Percentiles rank a stretch among this genome's conserved stretches.
Evolutionary conservation across 352 stramenopile genomes (phyloP).

Genomic region (Thalassiosira pacifica): DNA sequence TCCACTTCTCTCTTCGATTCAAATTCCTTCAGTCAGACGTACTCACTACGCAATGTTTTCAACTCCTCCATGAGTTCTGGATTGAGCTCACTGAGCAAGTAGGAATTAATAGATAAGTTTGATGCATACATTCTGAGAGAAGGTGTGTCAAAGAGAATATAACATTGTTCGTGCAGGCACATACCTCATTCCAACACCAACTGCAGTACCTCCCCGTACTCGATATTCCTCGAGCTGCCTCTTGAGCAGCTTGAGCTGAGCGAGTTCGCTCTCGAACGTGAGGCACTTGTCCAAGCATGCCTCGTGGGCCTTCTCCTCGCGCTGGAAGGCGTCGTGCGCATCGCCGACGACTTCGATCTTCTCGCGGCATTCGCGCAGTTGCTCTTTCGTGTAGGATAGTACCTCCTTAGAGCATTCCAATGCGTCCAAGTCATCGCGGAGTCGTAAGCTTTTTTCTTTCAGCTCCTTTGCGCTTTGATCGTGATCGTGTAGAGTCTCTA

Average conservation of each 20-base stretch:
- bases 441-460: conserved; percentile 64
- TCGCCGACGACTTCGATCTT: conserved; percentile 75
- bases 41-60: conserved; percentile 80
- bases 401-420: conserved; percentile 71
- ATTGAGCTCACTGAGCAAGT: conserved; percentile 77
- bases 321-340: conserved; percentile 73
- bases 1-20: conserved; percentile 79
- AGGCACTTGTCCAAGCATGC: conserved; percentile 77
- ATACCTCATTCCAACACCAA: conserved; percentile 68
- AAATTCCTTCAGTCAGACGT: conserved; percentile 77
- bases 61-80: conserved; percentile 81
- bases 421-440: conserved; percentile 84
- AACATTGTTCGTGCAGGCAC: conserved; percentile 18
- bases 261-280: conserved; percentile 79
- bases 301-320: conserved; percentile 80
- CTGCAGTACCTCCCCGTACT: conserved; percentile 42
- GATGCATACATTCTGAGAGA: too few species aligned
- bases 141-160: too few species aligned
- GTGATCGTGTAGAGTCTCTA: conserved; percentile 53
- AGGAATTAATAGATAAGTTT: neutral
- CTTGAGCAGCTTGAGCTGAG: conserved; percentile 70
- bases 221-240: conserved; percentile 84
- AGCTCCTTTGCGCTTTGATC: conserved; percentile 45
- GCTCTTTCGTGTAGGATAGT: conserved; percentile 69
- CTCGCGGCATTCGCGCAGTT: conserved; percentile 74